Conservation (phyloP, 176 grass and related monocot species). For the Oryza longistaminata region DNA sequence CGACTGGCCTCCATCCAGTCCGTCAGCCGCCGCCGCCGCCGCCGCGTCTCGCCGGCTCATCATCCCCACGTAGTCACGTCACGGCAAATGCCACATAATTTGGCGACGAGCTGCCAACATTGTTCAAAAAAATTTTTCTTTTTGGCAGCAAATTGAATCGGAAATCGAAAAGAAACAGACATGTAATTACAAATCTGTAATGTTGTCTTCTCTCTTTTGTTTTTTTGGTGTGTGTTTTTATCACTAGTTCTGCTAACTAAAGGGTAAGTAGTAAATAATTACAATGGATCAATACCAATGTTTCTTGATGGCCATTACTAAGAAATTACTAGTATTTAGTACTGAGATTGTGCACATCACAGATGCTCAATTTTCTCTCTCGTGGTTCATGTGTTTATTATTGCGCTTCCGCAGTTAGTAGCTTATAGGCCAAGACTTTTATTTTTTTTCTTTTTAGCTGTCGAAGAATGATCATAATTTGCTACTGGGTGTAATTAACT, state of each 20-base stretch:
- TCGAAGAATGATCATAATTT: background rate
- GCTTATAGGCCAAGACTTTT: no score
- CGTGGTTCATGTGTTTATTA: background rate
- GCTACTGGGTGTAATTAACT: background rate
- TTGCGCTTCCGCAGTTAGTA: background rate
- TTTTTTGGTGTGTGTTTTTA: background rate
- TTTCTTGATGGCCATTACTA: background rate
- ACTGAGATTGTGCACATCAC: no score
- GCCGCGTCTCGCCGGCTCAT: no score
- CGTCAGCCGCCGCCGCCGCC: no score
- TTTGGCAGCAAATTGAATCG: background rate
- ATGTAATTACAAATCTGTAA: slow-evolving; percentile 23
- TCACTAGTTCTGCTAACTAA: background rate
- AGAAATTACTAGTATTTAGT: background rate
- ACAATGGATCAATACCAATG: background rate
- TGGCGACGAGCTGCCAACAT: no score
- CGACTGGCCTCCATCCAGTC: slow-evolving; percentile 55
- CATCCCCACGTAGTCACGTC: no score
- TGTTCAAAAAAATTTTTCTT: no score
- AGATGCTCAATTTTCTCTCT: background rate
- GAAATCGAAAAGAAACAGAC: background rate
- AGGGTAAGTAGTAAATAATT: slow-evolving; percentile 16
- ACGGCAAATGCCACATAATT: no score
- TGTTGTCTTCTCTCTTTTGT: background rate
- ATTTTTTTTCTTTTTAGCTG: background rate